Conservation (phyloP, 2,329 filamentous ascomycete species). For the Fusarium sp. region DNA sequence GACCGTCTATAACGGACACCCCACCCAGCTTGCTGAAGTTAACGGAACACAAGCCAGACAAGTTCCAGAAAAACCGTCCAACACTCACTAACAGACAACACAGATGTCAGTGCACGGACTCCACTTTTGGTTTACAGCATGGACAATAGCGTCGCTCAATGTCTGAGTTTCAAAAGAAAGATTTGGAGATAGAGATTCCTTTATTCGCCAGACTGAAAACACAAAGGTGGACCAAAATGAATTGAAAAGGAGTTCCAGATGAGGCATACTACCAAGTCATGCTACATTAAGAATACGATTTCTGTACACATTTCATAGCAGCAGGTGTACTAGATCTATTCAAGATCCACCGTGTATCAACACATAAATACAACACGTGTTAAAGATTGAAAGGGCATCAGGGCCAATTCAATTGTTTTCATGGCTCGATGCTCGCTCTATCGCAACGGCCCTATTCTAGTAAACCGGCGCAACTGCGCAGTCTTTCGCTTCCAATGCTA, state of each 20-base stretch:
- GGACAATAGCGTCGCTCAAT: not conserved
- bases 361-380: not conserved
- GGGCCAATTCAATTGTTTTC: constrained; percentile 36
- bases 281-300: not conserved
- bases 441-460: constrained; percentile 25
- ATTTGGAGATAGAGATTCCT: not conserved
- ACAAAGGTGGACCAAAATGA: not conserved
- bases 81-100: not conserved
- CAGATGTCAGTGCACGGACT: not conserved
- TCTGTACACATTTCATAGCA: not conserved
- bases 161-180: not conserved
- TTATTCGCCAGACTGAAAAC: not conserved
- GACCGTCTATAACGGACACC: constrained; percentile 16
- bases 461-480: constrained; percentile 4
- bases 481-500: constrained; percentile 23
- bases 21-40: not conserved
- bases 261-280: not conserved
- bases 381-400: constrained; percentile 18
- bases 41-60: constrained; percentile 3
- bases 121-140: not conserved
- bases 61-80: not conserved
- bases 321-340: not conserved
- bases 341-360: not conserved
- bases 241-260: not conserved
- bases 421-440: constrained; percentile 38